A percentile compares a stretch with the other conserved stretches of the same genome.
These are phyloP conservation scores for Nidularia pulvinata DNA, from an alignment of 768 basidiomycete genomes.

Conservation along the genomic window DNA sequence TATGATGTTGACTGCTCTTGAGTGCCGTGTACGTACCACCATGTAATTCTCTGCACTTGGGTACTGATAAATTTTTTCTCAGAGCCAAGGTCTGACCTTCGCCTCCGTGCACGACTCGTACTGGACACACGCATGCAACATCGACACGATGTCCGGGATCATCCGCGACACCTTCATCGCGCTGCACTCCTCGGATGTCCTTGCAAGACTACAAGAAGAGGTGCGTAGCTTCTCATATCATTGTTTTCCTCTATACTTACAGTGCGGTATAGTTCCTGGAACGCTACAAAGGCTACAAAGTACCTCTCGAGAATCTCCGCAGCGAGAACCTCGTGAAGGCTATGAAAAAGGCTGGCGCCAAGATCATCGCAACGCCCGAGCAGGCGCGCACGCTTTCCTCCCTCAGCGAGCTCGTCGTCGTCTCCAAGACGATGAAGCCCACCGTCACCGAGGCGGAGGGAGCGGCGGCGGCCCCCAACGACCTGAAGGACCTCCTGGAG, in stretches of 20 bases:
- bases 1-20: constrained; percentile 96
- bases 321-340: constrained; percentile 30
- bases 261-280: constrained; percentile 55
- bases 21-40: constrained; percentile 78
- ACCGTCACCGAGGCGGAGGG: constrained; percentile 23
- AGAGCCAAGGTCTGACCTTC: constrained; percentile 80
- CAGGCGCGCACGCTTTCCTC: constrained; percentile 28
- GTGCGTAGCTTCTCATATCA: constrained; percentile 35
- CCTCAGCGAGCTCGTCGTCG: constrained; percentile 30
- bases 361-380: constrained; percentile 37
- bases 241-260: neutral
- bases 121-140: constrained; percentile 92
- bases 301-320: constrained; percentile 55
- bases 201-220: constrained; percentile 72
- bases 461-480: neutral
- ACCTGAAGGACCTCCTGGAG: constrained; percentile 17
- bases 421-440: constrained; percentile 31
- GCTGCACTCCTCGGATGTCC: constrained; percentile 86
- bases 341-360: constrained; percentile 42
- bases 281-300: constrained; percentile 73
- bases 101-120: constrained; percentile 99
- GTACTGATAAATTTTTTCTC: constrained; percentile 3
- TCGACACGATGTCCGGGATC: constrained; percentile 86
- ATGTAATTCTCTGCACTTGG: neutral
- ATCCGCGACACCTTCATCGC: constrained; percentile 95